Evolutionary conservation across 73 alveolate genomes (phyloP).

Genomic region (Durusdinium trenchii): DNA sequence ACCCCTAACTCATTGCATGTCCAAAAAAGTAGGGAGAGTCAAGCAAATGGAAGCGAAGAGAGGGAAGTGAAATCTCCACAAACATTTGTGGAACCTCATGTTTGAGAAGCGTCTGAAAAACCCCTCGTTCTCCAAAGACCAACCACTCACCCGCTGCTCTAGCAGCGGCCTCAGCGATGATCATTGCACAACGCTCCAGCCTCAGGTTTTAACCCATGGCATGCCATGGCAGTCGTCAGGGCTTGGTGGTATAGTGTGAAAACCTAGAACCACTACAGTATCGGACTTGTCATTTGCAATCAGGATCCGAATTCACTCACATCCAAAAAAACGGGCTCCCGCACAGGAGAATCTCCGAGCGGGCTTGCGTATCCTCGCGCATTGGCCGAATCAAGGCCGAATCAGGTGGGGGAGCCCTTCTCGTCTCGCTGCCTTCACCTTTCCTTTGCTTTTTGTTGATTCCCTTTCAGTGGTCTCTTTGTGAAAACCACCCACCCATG

Average conservation of each 20-base stretch:
- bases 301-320: neutral
- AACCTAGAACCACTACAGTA: no score
- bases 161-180: conserved; percentile 33
- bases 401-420: neutral
- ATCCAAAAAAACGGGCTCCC: neutral
- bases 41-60: no score
- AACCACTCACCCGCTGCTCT: neutral
- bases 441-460: neutral
- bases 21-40: no score
- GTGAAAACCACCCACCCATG: neutral
- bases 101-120: neutral
- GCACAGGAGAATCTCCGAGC: conserved; percentile 43
- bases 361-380: conserved; percentile 30
- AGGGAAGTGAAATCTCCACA: no score
- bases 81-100: no score
- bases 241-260: no score
- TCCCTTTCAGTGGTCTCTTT: neutral
- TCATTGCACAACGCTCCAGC: conserved; percentile 65
- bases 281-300: neutral
- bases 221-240: neutral
- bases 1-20: no score
- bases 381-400: neutral
- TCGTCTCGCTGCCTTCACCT: neutral
- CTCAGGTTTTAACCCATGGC: neutral
- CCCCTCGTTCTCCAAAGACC: neutral